Conservation (phyloP, 2,329 filamentous ascomycete species). For the Cytospora mali region DNA sequence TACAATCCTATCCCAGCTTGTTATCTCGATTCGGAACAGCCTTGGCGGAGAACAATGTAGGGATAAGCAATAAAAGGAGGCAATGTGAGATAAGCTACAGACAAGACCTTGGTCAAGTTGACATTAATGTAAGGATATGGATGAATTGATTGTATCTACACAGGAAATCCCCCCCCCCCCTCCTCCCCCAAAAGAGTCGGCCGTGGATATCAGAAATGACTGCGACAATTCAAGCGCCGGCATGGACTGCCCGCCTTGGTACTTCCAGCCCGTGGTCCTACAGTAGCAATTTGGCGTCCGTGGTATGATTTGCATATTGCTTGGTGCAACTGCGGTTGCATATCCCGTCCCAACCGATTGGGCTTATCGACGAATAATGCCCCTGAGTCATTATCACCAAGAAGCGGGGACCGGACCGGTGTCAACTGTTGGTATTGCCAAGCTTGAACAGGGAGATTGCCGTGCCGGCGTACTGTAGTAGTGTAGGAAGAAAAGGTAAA, state of each 20-base stretch:
- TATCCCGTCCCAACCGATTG: background rate
- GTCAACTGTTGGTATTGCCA: background rate
- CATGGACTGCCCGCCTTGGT: background rate
- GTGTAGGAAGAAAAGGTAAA: too few relatives aligned
- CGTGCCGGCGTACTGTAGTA: too few relatives aligned
- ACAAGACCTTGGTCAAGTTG: background rate
- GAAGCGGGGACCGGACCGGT: conserved; percentile 12
- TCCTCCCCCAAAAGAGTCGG: too few relatives aligned
- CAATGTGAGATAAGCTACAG: conserved; percentile 8
- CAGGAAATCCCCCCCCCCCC: background rate
- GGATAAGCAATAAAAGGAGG: background rate
- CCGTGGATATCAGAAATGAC: too few relatives aligned
- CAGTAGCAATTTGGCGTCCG: background rate
- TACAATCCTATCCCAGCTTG: background rate
- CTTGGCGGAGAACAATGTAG: background rate
- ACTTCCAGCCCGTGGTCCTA: too few relatives aligned
- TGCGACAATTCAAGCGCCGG: too few relatives aligned
- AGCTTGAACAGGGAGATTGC: background rate
- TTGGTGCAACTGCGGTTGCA: background rate
- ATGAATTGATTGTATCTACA: background rate
- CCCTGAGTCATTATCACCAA: background rate
- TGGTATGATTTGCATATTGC: too few relatives aligned
- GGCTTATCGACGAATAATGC: conserved; percentile 12
- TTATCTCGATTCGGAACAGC: background rate
- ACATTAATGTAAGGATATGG: background rate